Conservation (phyloP, 1,139 yeast genomes). For the Lipomyces yarrowii region DNA sequence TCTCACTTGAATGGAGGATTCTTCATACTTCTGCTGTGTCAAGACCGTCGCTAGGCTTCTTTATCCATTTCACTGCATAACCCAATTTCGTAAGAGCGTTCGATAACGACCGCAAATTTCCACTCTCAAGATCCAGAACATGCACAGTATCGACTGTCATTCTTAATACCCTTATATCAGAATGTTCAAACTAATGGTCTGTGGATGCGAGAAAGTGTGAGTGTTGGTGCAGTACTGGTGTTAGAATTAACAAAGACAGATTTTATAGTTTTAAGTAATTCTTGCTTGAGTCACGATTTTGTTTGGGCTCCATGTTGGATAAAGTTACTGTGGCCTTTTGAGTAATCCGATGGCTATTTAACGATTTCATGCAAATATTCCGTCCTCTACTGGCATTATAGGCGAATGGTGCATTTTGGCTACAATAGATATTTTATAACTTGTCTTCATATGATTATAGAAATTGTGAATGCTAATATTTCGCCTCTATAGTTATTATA, state of each 20-base stretch:
- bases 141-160: slow-evolving; percentile 37
- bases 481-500: too few species aligned
- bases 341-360: not conserved
- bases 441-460: not conserved
- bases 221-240: not conserved
- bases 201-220: not conserved
- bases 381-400: not conserved
- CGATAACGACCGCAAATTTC: slow-evolving; percentile 83
- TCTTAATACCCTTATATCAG: not conserved
- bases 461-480: not conserved
- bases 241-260: not conserved
- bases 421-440: not conserved
- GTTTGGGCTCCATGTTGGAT: not conserved
- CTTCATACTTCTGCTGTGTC: slow-evolving; percentile 35
- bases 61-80: slow-evolving; percentile 52
- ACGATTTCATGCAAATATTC: not conserved
- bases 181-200: not conserved
- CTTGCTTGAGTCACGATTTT: not conserved
- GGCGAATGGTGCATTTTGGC: not conserved
- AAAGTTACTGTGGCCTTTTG: not conserved
- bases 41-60: slow-evolving; percentile 40
- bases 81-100: slow-evolving; percentile 85
- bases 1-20: not conserved
- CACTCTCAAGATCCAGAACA: slow-evolving; percentile 92
- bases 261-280: not conserved